Percentiles rank a stretch among this genome's conserved stretches.
These are phyloP conservation scores for Irpex sp. DNA, from an alignment of 1,284 basidiomycete species.

Conservation along the genomic window DNA sequence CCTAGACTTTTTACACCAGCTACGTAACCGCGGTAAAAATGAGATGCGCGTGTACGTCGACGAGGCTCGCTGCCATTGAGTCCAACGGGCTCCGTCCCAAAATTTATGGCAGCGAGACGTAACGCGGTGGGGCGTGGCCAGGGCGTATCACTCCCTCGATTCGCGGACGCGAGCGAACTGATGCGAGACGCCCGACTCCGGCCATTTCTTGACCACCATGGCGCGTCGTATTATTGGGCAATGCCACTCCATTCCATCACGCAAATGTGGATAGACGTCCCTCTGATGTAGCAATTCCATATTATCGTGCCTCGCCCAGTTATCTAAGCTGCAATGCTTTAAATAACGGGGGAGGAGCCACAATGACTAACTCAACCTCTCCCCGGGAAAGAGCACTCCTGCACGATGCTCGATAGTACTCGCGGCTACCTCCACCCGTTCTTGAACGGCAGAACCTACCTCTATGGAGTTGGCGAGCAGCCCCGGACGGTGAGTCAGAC, in stretches of 20 bases:
- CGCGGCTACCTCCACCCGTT: constrained; percentile 47
- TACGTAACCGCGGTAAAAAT: background rate
- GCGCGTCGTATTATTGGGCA: background rate
- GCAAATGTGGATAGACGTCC: background rate
- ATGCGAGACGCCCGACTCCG: background rate
- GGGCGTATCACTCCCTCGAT: background rate
- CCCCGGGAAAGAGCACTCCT: background rate
- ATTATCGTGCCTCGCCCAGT: background rate
- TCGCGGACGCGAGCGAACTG: background rate
- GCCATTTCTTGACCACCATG: background rate
- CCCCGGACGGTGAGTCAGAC: constrained; percentile 40
- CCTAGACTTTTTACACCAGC: background rate
- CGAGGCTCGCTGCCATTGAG: background rate
- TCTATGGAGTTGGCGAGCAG: constrained; percentile 31
- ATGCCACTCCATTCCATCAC: background rate
- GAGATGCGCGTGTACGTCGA: background rate
- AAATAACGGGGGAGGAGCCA: background rate
- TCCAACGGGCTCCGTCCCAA: background rate
- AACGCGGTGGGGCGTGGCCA: background rate
- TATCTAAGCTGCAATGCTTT: background rate
- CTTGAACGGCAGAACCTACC: constrained; percentile 37
- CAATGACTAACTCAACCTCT: background rate
- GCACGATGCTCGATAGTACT: background rate
- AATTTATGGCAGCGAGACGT: constrained; percentile 1
- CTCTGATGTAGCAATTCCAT: background rate